Evolutionary conservation across 2,329 filamentous ascomycete species (phyloP).

Genomic region (Beauveria rudraprayagi): DNA sequence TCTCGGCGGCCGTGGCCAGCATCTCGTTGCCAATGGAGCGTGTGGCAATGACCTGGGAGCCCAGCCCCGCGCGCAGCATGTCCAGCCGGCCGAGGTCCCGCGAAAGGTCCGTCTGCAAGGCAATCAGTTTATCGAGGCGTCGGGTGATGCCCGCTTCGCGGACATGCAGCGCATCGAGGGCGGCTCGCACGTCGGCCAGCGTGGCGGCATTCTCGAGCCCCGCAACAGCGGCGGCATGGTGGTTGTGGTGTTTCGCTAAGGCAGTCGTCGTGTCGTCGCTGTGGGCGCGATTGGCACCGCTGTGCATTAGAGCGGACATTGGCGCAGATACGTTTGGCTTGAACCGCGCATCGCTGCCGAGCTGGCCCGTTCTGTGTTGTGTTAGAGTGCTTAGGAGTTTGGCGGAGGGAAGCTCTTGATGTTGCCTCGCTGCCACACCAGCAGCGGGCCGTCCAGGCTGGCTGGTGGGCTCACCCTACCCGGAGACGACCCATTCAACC

Average conservation of each 20-base stretch:
- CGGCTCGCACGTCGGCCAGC: conserved; percentile 70
- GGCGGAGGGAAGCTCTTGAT: not conserved
- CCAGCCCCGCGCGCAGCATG: conserved; percentile 78
- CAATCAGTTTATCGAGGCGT: conserved; percentile 67
- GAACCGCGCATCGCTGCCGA: conserved; percentile 34
- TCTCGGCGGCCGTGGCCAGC: conserved; percentile 78
- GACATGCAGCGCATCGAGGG: conserved; percentile 64
- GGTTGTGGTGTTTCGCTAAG: conserved; percentile 7
- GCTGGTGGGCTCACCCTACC: not conserved
- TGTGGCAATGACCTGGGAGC: conserved; percentile 76
- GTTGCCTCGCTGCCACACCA: not conserved
- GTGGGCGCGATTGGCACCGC: conserved; percentile 28
- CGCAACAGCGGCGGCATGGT: conserved; percentile 13
- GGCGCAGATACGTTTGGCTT: conserved; percentile 29
- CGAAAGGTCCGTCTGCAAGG: conserved; percentile 77
- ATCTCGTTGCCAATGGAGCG: conserved; percentile 82
- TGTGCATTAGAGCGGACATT: conserved; percentile 42
- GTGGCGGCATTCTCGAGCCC: conserved; percentile 63
- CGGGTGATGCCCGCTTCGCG: conserved; percentile 68
- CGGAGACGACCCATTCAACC: not conserved
- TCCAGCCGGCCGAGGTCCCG: conserved; percentile 84
- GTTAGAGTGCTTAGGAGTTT: not conserved
- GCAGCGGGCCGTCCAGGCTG: not conserved
- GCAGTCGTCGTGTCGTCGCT: conserved; percentile 21
- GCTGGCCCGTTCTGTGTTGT: conserved; percentile 1